Percentiles rank a stretch among this genome's conserved stretches.
Evolutionary conservation across 768 basidiomycete genomes (phyloP).

Genomic region (Glaciozyma antarctica): DNA sequence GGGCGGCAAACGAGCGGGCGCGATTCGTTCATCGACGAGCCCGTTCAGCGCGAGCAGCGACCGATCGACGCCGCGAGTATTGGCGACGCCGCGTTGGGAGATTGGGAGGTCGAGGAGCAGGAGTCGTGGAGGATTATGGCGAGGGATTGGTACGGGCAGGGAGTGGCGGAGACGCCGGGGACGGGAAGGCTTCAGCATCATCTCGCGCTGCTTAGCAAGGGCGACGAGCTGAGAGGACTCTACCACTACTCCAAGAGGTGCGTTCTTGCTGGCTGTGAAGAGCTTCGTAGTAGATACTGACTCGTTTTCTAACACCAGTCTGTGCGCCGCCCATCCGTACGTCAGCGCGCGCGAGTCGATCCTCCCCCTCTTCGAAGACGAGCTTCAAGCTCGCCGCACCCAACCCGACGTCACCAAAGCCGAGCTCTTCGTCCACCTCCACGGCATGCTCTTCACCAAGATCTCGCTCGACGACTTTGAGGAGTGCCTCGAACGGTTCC

Average conservation of each 20-base stretch:
- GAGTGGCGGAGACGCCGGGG: conserved; percentile 81
- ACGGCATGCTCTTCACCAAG: conserved; percentile 95
- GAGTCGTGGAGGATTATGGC: conserved; percentile 86
- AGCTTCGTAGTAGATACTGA: not conserved
- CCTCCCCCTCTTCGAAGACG: conserved; percentile 72
- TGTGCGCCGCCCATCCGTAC: conserved; percentile 86
- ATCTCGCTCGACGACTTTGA: conserved; percentile 88
- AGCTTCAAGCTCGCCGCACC: conserved; percentile 62
- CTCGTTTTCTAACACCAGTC: conserved; percentile 45
- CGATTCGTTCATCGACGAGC: not conserved
- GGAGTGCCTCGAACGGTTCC: conserved; percentile 67
- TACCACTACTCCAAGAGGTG: conserved; percentile 96
- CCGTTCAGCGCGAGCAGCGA: not conserved
- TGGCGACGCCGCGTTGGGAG: conserved; percentile 70
- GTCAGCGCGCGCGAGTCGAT: conserved; percentile 79
- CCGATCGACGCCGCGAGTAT: conserved; percentile 48
- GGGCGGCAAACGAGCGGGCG: too few relatives aligned
- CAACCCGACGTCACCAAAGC: conserved; percentile 58
- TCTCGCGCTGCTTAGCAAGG: conserved; percentile 71
- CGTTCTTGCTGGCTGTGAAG: conserved; percentile 32
- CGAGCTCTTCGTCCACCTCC: conserved; percentile 81
- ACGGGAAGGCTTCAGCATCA: conserved; percentile 91
- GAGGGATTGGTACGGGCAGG: conserved; percentile 82
- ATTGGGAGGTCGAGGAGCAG: conserved; percentile 69
- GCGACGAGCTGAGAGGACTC: conserved; percentile 69